Conservation (phyloP, 2,329 filamentous ascomycete genomes). For the Dactylellina leptospora region DNA sequence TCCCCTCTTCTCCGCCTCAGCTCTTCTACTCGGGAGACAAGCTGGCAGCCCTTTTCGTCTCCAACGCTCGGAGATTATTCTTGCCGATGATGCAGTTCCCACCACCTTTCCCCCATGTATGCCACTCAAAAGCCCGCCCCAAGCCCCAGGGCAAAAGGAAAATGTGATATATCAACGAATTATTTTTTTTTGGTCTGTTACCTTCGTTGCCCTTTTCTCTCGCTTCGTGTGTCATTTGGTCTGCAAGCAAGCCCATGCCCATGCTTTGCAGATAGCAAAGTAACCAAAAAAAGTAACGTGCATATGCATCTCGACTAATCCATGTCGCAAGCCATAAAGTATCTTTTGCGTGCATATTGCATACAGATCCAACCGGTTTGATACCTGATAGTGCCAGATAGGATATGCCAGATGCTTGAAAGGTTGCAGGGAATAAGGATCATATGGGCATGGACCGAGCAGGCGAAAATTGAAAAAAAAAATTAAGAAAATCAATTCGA, state of each 20-base stretch:
- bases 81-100: conserved; percentile 42
- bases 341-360: conserved; percentile 25
- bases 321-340: conserved; percentile 38
- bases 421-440: conserved; percentile 49
- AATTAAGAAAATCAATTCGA: too few species aligned
- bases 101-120: conserved; percentile 35
- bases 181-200: conserved; percentile 7
- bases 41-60: conserved; percentile 39
- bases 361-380: conserved; percentile 34
- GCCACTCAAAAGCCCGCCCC: conserved; percentile 25
- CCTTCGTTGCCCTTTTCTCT: conserved; percentile 23
- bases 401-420: conserved; percentile 17
- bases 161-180: conserved; percentile 49
- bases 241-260: conserved; percentile 45
- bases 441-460: conserved; percentile 43
- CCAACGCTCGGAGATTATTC: conserved; percentile 53
- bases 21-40: conserved; percentile 22
- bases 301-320: conserved; percentile 46
- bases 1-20: conserved; percentile 39
- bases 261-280: conserved; percentile 48
- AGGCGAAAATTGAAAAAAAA: too few species aligned
- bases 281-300: conserved; percentile 52
- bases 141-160: conserved; percentile 4
- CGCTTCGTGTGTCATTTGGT: conserved; percentile 49
- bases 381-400: conserved; percentile 47